Base-by-base conservation (phyloP, 106 monocot species). In the Acanthochlamys bracteata region DNA sequence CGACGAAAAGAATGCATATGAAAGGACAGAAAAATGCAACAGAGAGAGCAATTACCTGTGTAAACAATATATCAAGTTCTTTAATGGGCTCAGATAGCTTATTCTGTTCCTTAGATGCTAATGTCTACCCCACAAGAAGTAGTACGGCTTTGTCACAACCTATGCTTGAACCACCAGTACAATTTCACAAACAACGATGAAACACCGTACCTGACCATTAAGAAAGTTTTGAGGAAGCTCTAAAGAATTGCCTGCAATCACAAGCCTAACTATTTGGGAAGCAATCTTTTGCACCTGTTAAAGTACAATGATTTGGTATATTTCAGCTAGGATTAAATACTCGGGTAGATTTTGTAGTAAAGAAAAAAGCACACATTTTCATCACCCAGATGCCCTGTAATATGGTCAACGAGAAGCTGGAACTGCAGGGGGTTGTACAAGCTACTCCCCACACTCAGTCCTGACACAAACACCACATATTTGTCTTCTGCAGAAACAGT, bases 381-480 rank as follows among this genome's bases (percentile, higher is more conserved):
- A 86, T 92, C 88, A 59, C 98, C 98, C 72, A 98, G 71, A 73
- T 92, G 92, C 14, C 92, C 98, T 58, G 85, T 89, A 22, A 98
- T 64, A 82, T 98, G 92, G 70, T 98, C 98, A 55, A 98, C 79
- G 59, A 98, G 77, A 83, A 98, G 98, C 68, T 98, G 98, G 69
- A 89, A 92, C 59, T 98, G 85, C 14, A 98, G 85, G 68, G 98
- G 92, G 77, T 92, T 89, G 45, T 83, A 92, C 55, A 7, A 42
- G 64, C 64, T 82, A 53, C 76, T 75, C 52, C 92, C 98, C 55
- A 92, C 72, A 62, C 76, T 74, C 57, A 98, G 73, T 78, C 98
- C 98, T 22, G 98, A 98, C 23, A 98, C 60, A 53, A 98, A 83
- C 63, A 85, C 85, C 17, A 98, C 81, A 84, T 85, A 92, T 66